A percentile compares a stretch with the other conserved stretches of the same genome.
phyloP scores from a whole-genome alignment of 1,139 yeast species.

The Saccharomyces hybrid region DNA sequence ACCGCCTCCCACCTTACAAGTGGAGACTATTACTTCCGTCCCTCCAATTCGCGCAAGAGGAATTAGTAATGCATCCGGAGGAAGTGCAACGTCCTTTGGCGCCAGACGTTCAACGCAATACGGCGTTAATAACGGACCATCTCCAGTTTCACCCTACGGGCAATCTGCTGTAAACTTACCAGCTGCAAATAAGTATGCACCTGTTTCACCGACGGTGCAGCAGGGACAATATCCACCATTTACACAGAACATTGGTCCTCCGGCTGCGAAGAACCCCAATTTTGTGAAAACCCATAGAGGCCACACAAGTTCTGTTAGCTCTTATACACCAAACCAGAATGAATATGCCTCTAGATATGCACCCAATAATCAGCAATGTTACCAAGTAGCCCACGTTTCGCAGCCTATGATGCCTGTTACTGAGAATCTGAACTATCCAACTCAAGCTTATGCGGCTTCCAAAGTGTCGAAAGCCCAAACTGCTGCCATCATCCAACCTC shows the following conservation, averaged over 20 bases:
- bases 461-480: conserved; percentile 12
- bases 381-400: conserved; percentile 8
- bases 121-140: neutral
- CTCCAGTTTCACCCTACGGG: neutral
- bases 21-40: neutral
- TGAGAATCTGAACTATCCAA: neutral
- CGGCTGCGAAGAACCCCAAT: conserved; percentile 2
- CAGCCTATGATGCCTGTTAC: neutral
- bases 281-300: neutral
- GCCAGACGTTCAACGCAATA: neutral
- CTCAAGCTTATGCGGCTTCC: conserved; percentile 7
- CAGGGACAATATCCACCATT: conserved; percentile 1
- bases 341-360: conserved; percentile 33
- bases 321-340: conserved; percentile 29
- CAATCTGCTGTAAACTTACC: neutral
- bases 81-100: conserved; percentile 11
- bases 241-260: neutral
- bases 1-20: conserved; percentile 5
- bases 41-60: conserved; percentile 17
- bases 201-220: neutral
- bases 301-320: conserved; percentile 25
- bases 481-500: neutral
- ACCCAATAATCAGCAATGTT: conserved; percentile 36
- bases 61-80: conserved; percentile 21
- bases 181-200: neutral